Evolutionary conservation across 192 early-diverging fungal genomes (phyloP).

Genomic region (Jimgerdemannia flammicorona): DNA sequence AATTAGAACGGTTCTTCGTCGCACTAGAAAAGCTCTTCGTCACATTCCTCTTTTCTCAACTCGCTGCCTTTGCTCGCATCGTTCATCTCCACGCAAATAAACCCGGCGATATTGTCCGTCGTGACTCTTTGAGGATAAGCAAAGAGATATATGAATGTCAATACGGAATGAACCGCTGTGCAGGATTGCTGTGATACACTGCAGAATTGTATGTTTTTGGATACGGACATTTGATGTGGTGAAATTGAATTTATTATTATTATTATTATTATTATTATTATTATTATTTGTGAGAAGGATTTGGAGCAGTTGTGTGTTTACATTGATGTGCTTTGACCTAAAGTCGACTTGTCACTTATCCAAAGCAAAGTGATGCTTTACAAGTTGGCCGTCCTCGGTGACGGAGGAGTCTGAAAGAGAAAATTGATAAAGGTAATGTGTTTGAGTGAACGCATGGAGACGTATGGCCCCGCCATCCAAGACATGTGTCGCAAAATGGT

Average conservation of each 20-base stretch:
- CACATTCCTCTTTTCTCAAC: slow-evolving; percentile 12
- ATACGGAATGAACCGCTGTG: slow-evolving; percentile 60
- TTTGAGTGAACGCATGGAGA: too few species aligned
- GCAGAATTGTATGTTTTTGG: slow-evolving; percentile 79
- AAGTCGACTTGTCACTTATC: too few species aligned
- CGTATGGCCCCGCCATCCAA: too few species aligned
- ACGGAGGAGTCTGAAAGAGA: too few species aligned
- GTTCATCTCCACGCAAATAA: slow-evolving; percentile 40
- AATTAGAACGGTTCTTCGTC: background rate
- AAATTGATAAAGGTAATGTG: too few species aligned
- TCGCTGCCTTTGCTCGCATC: slow-evolving; percentile 13
- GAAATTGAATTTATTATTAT: slow-evolving; percentile 30
- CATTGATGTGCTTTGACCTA: too few species aligned
- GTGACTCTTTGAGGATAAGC: slow-evolving; percentile 58
- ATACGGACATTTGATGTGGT: slow-evolving; percentile 87
- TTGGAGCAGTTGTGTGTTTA: too few species aligned
- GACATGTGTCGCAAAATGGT: too few species aligned
- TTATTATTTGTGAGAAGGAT: too few species aligned
- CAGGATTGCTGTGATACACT: slow-evolving; percentile 80
- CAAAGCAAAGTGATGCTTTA: too few species aligned
- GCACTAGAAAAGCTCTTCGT: background rate
- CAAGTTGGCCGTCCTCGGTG: too few species aligned
- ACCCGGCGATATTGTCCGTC: slow-evolving; percentile 55
- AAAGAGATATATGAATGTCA: slow-evolving; percentile 46
- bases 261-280: background rate